A percentile compares a stretch with the other conserved stretches of the same genome.
phyloP scores from a whole-genome alignment of 2,329 filamentous ascomycete genomes.

The Aspergillus felis region DNA sequence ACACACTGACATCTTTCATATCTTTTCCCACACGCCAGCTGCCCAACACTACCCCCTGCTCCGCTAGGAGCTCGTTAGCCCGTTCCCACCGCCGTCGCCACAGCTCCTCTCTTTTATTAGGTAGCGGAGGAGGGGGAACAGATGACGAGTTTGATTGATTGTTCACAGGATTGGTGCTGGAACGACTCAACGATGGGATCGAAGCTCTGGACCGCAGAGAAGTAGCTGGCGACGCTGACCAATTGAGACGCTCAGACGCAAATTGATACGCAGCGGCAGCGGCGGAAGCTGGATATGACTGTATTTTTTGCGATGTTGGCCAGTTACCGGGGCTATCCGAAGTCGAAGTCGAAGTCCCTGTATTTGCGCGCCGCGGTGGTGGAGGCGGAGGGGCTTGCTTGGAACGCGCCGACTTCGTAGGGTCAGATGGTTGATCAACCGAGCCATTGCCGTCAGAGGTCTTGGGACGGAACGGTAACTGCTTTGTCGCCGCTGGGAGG shows the following conservation, averaged over 20 bases:
- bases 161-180: constrained; percentile 13
- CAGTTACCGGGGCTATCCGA: constrained; percentile 9
- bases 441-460: neutral
- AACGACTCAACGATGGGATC: constrained; percentile 17
- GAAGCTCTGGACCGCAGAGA: constrained; percentile 20
- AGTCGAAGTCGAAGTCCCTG: constrained; percentile 18
- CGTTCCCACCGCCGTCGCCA: constrained; percentile 48
- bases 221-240: constrained; percentile 16
- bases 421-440: constrained; percentile 4
- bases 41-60: constrained; percentile 41
- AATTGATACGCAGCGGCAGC: constrained; percentile 28
- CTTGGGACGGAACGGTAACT: constrained; percentile 7
- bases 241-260: constrained; percentile 26
- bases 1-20: constrained; percentile 41
- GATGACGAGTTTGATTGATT: constrained; percentile 13
- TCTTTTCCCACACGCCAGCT: constrained; percentile 47
- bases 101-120: constrained; percentile 47
- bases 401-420: constrained; percentile 7
- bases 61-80: constrained; percentile 40
- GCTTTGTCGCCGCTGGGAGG: constrained; percentile 13
- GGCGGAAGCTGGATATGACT: constrained; percentile 24
- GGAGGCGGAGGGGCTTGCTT: constrained; percentile 28
- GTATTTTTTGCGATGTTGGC: constrained; percentile 17
- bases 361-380: constrained; percentile 31
- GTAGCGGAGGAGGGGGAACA: constrained; percentile 28